Conservation (phyloP, 176 grass and related monocot genomes). For the Triticum turgidum region DNA sequence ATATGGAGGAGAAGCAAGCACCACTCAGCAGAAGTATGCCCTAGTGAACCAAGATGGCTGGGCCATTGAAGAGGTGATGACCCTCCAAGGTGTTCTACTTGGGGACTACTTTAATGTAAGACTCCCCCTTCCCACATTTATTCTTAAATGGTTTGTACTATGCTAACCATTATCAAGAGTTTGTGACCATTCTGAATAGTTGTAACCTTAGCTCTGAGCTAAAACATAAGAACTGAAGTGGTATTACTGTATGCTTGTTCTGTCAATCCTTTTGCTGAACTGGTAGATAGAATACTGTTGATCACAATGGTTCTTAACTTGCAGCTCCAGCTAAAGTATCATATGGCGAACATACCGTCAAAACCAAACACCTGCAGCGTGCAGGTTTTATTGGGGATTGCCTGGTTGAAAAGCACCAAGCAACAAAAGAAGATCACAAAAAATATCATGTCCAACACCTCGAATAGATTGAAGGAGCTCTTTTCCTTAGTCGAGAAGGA, state of each 20-base stretch:
- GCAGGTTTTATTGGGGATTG: slow-evolving; percentile 70
- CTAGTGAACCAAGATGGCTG: slow-evolving; percentile 71
- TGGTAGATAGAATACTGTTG: not conserved
- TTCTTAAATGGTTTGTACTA: not conserved
- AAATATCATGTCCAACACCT: slow-evolving; percentile 62
- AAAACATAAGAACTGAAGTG: not conserved
- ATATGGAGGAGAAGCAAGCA: slow-evolving; percentile 68
- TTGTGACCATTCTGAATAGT: not conserved
- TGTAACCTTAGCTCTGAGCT: not conserved
- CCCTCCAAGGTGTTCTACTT: slow-evolving; percentile 62
- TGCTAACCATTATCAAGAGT: not conserved
- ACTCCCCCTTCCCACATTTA: not conserved
- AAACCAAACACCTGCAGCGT: slow-evolving; percentile 67
- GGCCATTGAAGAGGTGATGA: slow-evolving; percentile 74
- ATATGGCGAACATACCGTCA: slow-evolving; percentile 43
- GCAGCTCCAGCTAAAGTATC: slow-evolving; percentile 86
- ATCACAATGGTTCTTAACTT: slow-evolving; percentile 18
- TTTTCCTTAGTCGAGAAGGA: slow-evolving; percentile 68
- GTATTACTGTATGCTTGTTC: not conserved
- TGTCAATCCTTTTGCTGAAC: not conserved
- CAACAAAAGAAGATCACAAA: slow-evolving; percentile 84
- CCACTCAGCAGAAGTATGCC: slow-evolving; percentile 73
- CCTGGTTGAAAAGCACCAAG: slow-evolving; percentile 82
- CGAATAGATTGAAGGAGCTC: slow-evolving; percentile 61
- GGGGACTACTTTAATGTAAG: slow-evolving; percentile 75